Conservation (phyloP, 345 rosid genomes). For the Populus simonii region DNA sequence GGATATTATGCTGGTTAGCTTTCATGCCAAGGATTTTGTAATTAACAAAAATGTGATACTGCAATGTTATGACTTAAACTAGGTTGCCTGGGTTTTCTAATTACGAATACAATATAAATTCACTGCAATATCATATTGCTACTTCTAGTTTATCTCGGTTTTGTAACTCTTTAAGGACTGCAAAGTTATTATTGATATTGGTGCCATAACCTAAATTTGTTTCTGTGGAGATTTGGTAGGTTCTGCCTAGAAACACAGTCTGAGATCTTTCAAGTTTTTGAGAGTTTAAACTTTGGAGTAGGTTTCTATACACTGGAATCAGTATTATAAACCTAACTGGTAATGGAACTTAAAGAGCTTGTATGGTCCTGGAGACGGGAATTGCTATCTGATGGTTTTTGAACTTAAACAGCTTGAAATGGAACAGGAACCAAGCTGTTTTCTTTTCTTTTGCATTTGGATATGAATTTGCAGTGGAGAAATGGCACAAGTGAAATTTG, state of each 20-base stretch:
- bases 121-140: not conserved
- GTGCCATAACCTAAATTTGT: not conserved
- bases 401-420: not conserved
- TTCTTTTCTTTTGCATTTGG: not conserved
- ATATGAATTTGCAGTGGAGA: not conserved
- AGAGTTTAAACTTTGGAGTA: not conserved
- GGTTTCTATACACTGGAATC: not conserved
- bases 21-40: not conserved
- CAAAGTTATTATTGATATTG: not conserved
- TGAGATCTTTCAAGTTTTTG: not conserved
- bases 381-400: not conserved
- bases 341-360: not conserved
- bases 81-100: not conserved
- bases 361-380: not conserved
- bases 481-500: not conserved
- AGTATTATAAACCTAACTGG: not conserved
- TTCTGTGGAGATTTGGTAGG: not conserved
- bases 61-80: not conserved
- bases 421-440: not conserved
- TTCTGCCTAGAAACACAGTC: not conserved
- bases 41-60: not conserved
- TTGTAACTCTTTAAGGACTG: not conserved
- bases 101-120: not conserved
- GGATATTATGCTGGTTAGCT: constrained; percentile 65
- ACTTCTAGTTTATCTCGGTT: not conserved